Evolutionary conservation across 352 stramenopile species (phyloP).

Genomic region (Phytophthora brassicae): DNA sequence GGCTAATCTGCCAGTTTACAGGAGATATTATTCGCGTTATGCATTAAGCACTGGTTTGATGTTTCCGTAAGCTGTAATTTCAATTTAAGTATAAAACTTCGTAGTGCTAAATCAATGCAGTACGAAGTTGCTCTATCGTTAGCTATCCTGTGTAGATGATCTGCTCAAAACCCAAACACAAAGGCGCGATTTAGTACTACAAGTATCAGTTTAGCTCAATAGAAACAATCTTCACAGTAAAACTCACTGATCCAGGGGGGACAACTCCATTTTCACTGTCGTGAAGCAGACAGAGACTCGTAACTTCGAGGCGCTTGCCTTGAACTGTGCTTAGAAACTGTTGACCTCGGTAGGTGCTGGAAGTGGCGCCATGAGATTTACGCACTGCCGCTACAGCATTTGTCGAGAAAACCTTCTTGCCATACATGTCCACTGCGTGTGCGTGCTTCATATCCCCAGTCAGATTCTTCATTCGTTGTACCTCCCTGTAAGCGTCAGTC

Average conservation of each 20-base stretch:
- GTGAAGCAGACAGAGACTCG: constrained; percentile 67
- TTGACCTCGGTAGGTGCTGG: constrained; percentile 67
- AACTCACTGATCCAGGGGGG: constrained; percentile 51
- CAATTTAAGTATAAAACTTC: too few species aligned
- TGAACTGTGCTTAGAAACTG: constrained; percentile 72
- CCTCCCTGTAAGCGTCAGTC: constrained; percentile 56
- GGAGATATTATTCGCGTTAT: too few species aligned
- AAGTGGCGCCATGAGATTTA: constrained; percentile 45
- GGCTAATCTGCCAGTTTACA: too few species aligned
- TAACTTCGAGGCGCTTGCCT: constrained; percentile 71
- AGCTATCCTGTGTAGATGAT: not conserved
- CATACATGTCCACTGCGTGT: constrained; percentile 60
- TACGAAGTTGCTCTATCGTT: too few species aligned
- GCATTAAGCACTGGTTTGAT: too few species aligned
- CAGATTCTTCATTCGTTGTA: constrained; percentile 72
- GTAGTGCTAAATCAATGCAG: too few species aligned
- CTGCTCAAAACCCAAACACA: not conserved
- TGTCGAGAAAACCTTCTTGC: constrained; percentile 67
- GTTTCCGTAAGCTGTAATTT: too few species aligned
- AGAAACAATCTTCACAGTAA: not conserved
- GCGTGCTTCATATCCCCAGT: constrained; percentile 62
- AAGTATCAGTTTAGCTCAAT: not conserved
- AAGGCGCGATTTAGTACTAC: too few species aligned
- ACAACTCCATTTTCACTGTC: constrained; percentile 51
- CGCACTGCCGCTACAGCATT: constrained; percentile 39